Conservation (phyloP, 495 filamentous ascomycete species). For the Penicillium mononematosum region DNA sequence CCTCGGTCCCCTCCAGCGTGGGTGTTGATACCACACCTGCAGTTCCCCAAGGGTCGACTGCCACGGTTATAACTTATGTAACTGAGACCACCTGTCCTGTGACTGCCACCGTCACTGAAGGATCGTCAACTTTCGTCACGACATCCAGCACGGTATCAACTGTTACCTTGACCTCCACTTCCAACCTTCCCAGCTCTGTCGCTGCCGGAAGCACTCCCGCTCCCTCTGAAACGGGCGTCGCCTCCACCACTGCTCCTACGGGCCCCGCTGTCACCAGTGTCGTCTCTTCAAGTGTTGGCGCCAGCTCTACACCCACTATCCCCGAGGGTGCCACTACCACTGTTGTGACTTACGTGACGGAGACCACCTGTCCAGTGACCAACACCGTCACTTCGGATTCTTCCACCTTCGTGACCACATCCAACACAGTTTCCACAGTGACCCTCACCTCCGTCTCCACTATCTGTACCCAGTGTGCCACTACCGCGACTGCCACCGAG, state of each 20-base stretch:
- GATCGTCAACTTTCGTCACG: slow-evolving; percentile 33
- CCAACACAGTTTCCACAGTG: slow-evolving; percentile 39
- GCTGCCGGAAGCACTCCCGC: slow-evolving; percentile 11
- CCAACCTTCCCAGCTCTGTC: slow-evolving; percentile 10
- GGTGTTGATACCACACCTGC: slow-evolving; percentile 10
- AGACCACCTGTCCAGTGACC: slow-evolving; percentile 31
- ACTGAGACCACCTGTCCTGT: slow-evolving; percentile 47
- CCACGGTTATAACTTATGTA: slow-evolving; percentile 34
- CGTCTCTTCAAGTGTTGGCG: slow-evolving; percentile 16
- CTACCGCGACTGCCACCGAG: background rate
- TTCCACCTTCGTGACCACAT: slow-evolving; percentile 34
- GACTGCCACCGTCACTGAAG: slow-evolving; percentile 38
- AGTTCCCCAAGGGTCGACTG: slow-evolving; percentile 21
- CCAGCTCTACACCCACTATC: slow-evolving; percentile 8
- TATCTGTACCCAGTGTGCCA: slow-evolving; percentile 35
- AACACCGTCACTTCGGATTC: slow-evolving; percentile 17
- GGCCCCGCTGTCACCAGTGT: slow-evolving; percentile 22
- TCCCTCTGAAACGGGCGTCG: slow-evolving; percentile 9
- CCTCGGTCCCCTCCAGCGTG: slow-evolving; percentile 19
- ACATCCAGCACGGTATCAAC: slow-evolving; percentile 43
- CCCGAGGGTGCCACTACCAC: slow-evolving; percentile 28
- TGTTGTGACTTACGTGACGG: slow-evolving; percentile 34
- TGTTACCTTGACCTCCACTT: slow-evolving; percentile 30
- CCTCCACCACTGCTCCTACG: slow-evolving; percentile 5
- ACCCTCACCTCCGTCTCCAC: slow-evolving; percentile 40